Evolutionary conservation across 768 basidiomycete genomes (phyloP), one percentile per base, ranked within the genome.

Genomic region (Floccularia luteovirens): DNA sequence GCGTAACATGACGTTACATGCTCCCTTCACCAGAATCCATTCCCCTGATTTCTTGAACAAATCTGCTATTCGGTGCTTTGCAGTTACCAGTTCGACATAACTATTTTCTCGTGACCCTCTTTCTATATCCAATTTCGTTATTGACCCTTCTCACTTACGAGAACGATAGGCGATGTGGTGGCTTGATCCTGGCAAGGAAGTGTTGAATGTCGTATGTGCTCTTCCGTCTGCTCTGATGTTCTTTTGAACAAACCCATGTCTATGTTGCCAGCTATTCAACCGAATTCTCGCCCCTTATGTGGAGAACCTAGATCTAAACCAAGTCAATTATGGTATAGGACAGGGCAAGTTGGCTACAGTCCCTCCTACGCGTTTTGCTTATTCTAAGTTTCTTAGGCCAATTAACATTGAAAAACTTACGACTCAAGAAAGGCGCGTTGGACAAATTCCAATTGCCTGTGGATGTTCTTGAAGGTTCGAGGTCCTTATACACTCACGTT

Each of bases 361-460:
- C 31, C 24, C 3, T 22, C 19, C 40, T 16, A n/a, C 25, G 32
- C 32, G 16, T 34, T 14, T 8, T 34, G 8, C 32, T 34, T 17
- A n/a, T n/a, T n/a, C n/a, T n/a, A n/a, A n/a, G n/a, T n/a, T n/a
- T n/a, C 37, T 25, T 32, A 90, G 86, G 88, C 30, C 81, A 86
- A 60, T 59, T 90, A 36, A 85, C 81, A 5, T 69, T 96, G 38
- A 73, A 77, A 21, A 84, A 88, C 50, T 62, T 99, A 36, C 82
- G 82, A 39, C 72, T 99, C 48, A 98, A 94, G 67, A 91, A 82
- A 61, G 86, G 88, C 31, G 91, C 88, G 0, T 67, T 99, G 36
- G 96, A 98, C 62, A 91, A 94, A 58, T 96, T 98, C 59, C 75
- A 90, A 42, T 69, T 99, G 16, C 96, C 96, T 0, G 80, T 99